Conservation (phyloP, 2,329 filamentous ascomycete genomes). For the Hypocreales sp. region DNA sequence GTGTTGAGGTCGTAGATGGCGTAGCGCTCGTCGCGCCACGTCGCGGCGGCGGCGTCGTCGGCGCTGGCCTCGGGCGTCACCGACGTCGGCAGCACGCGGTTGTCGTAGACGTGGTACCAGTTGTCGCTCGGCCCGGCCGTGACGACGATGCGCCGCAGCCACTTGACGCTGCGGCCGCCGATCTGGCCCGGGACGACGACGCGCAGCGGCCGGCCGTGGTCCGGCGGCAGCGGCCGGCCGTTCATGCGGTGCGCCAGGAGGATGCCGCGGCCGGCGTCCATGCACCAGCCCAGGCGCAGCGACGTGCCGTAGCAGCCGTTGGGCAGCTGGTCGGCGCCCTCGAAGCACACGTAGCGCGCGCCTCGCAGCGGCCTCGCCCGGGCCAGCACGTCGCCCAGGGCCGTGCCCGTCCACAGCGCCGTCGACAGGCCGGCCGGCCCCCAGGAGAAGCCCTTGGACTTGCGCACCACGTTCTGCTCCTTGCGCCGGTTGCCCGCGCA, state of each 20-base stretch:
- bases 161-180: constrained; percentile 84
- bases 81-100: constrained; percentile 76
- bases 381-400: constrained; percentile 55
- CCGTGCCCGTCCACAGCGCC: constrained; percentile 72
- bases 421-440: constrained; percentile 77
- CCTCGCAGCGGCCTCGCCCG: constrained; percentile 51
- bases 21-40: constrained; percentile 82
- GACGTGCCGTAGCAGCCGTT: constrained; percentile 85
- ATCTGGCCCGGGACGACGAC: constrained; percentile 83
- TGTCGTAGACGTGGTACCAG: constrained; percentile 94
- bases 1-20: constrained; percentile 85
- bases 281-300: constrained; percentile 74
- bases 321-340: constrained; percentile 75
- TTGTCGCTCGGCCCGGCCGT: constrained; percentile 72
- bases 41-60: constrained; percentile 52
- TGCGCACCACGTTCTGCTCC: constrained; percentile 81
- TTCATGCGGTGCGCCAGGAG: constrained; percentile 89
- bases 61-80: constrained; percentile 68
- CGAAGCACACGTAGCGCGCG: constrained; percentile 78
- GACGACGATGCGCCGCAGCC: constrained; percentile 69
- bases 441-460: constrained; percentile 92
- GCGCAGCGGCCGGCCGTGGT: constrained; percentile 74
- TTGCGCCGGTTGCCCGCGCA: constrained; percentile 87
- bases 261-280: constrained; percentile 70
- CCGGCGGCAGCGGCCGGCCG: constrained; percentile 61